A percentile compares a stretch with the other conserved stretches of the same genome.
Evolutionary conservation across 176 grass and related monocot genomes (phyloP).

Genomic region (Bolboschoenus planiculmis): DNA sequence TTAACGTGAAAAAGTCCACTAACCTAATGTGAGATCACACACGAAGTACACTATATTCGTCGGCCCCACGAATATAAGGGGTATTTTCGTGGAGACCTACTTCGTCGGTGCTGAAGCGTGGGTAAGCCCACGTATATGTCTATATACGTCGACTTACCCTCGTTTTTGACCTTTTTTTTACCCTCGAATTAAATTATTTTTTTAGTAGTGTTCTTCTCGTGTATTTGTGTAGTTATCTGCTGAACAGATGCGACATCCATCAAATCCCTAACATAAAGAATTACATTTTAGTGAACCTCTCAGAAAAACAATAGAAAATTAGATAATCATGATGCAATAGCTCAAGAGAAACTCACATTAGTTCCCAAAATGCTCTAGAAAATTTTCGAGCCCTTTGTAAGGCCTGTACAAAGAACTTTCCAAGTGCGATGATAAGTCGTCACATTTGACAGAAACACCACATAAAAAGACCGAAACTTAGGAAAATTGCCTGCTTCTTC

Average conservation of each 20-base stretch:
- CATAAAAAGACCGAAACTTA: constrained; percentile 46
- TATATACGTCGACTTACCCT: too few species aligned
- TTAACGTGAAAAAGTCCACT: too few species aligned
- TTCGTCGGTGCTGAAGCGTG: too few species aligned
- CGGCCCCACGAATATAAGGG: too few species aligned
- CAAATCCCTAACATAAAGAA: constrained; percentile 33
- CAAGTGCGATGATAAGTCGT: constrained; percentile 65
- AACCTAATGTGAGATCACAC: too few species aligned
- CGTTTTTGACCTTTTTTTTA: too few species aligned
- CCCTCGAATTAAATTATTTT: too few species aligned
- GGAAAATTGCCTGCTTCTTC: constrained; percentile 14
- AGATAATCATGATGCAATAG: constrained; percentile 2
- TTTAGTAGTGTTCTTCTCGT: too few species aligned
- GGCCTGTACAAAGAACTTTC: constrained; percentile 35
- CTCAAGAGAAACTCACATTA: constrained; percentile 48
- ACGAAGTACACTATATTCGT: too few species aligned
- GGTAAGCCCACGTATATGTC: too few species aligned
- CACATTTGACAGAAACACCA: constrained; percentile 54
- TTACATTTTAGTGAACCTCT: constrained; percentile 10
- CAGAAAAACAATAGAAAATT: constrained; percentile 5
- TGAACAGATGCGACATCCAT: constrained; percentile 36
- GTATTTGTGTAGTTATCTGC: constrained; percentile 29
- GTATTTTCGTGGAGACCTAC: too few species aligned
- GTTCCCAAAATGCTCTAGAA: constrained; percentile 43
- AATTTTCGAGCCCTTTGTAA: constrained; percentile 44